Evolutionary conservation across 305 asterid genomes (phyloP).

Genomic region (Andrographis paniculata): DNA sequence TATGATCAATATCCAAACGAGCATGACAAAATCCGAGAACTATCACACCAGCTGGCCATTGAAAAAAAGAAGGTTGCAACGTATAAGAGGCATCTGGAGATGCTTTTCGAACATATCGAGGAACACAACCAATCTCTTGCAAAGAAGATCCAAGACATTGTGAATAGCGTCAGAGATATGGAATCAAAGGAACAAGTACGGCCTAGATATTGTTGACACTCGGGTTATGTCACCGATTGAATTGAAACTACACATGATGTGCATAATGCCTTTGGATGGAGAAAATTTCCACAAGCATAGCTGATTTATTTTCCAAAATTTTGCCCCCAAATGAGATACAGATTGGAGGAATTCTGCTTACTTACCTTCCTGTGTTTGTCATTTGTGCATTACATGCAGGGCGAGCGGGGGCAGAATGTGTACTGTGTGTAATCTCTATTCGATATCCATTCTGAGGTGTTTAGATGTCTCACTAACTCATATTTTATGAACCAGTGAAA

Average conservation of each 20-base stretch:
- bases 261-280: constrained; percentile 17
- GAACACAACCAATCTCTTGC: constrained; percentile 75
- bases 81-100: constrained; percentile 84
- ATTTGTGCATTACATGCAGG: not conserved
- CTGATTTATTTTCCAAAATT: constrained; percentile 18
- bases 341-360: constrained; percentile 19
- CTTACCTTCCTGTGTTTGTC: constrained; percentile 13
- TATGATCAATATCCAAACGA: constrained; percentile 92
- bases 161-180: constrained; percentile 69
- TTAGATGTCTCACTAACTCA: not conserved
- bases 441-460: not conserved
- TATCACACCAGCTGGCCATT: constrained; percentile 75
- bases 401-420: not conserved
- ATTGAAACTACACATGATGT: constrained; percentile 4
- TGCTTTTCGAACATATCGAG: constrained; percentile 81
- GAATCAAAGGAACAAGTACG: constrained; percentile 52
- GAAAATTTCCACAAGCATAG: constrained; percentile 17
- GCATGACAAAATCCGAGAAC: constrained; percentile 83
- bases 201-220: constrained; percentile 28
- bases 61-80: constrained; percentile 85
- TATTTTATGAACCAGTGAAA: not conserved
- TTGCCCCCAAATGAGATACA: constrained; percentile 17
- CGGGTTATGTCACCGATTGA: constrained; percentile 12
- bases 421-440: not conserved
- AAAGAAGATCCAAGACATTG: constrained; percentile 68